phyloP scores from a whole-genome alignment of 495 filamentous ascomycete genomes.

The Tricharina praecox region DNA sequence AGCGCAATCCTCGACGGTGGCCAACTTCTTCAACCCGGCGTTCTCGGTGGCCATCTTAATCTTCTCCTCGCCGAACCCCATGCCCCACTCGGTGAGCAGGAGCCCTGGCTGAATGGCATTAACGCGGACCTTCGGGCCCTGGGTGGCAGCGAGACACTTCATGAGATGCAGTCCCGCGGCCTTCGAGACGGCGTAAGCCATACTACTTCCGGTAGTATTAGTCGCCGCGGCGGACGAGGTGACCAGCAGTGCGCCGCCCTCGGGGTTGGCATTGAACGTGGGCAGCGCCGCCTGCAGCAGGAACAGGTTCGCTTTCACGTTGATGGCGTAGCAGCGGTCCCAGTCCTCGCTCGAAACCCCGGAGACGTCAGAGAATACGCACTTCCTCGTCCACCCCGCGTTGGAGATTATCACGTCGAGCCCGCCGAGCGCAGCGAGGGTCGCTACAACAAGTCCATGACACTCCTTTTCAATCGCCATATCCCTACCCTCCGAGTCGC shows the following conservation, averaged over 20 bases:
- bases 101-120: conserved; percentile 54
- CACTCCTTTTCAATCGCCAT: conserved; percentile 41
- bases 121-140: conserved; percentile 47
- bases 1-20: conserved; percentile 17
- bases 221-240: conserved; percentile 45
- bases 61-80: conserved; percentile 10
- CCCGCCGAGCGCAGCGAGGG: conserved; percentile 32
- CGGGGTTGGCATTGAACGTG: conserved; percentile 48
- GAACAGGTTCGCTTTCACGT: conserved; percentile 49
- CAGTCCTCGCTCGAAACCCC: conserved; percentile 48
- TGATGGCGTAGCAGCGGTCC: conserved; percentile 55
- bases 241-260: conserved; percentile 52
- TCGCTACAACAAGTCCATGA: conserved; percentile 35
- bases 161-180: conserved; percentile 53
- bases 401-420: conserved; percentile 57
- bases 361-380: conserved; percentile 42
- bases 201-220: conserved; percentile 34
- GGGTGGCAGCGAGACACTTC: conserved; percentile 50
- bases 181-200: conserved; percentile 53
- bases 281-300: conserved; percentile 46
- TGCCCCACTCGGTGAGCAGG: conserved; percentile 56
- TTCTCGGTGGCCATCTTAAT: conserved; percentile 13
- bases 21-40: conserved; percentile 13
- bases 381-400: conserved; percentile 27
- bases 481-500: too few relatives aligned